Base-by-base conservation (phyloP, 2,329 filamentous ascomycete species). In the Drechslera avenae region DNA sequence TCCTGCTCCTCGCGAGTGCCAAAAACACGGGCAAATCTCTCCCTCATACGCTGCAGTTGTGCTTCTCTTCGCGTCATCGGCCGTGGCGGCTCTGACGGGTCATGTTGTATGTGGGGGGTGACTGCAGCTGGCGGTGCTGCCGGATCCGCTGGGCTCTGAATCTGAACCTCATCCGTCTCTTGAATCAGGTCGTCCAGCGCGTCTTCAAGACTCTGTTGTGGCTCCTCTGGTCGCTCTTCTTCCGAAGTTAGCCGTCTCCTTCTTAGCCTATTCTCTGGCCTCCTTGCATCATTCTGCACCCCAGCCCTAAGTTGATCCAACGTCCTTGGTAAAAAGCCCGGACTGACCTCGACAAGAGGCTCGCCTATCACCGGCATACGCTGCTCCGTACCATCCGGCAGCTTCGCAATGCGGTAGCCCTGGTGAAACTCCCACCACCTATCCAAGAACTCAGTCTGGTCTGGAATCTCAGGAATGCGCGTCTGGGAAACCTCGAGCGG, bases 391-490 rank as follows among this genome's bases (percentile, higher is more conserved):
- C 78, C 78, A 60, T 79, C 75, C 17, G 73, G 61, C 16, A 62
- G 64, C 44, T 36, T 67, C 2, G 74, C 71, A 8, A 74, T 66
- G 34, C 78, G 64, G 51, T 76, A 80, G 26, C 79, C 79, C 46
- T 72, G 72, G 57, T 80, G 74, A 52, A 78, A 81, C 43, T 81
- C 78, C 56, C 76, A 79, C 79, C 79, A 81, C 28, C 70, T 63
- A 14, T 73, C 59, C 8, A 80, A 57, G 46, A 81, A 81, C 13
- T 69, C 74, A 26, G 65, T 68, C 65, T 80, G 78, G 55, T 80
- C 76, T 8, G 79, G 79, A 21, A 73, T 66, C 14, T 76, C 66
- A 9, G 79, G 79, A 34, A 81, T 76, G 13, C 74, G 69, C 8
- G 79, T 79, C 50, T 79, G 74, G 2, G 66, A 68, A 1, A 73